Evolutionary conservation across 306 rosid genomes (phyloP), one percentile per base, ranked within the genome.

Genomic region (Cicer judaicum): DNA sequence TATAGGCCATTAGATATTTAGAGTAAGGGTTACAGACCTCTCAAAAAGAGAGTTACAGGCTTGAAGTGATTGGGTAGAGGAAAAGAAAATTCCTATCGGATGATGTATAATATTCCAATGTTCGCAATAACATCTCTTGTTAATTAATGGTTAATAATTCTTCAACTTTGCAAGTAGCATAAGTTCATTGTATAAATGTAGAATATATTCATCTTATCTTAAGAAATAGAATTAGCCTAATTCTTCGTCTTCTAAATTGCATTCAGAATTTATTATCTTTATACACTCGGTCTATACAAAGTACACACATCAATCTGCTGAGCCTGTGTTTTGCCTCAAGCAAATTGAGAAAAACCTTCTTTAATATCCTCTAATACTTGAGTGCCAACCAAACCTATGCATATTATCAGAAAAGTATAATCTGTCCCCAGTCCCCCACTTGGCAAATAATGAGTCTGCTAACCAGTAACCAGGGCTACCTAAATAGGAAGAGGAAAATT

Each of bases 351-450:
- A 65, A 65, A 65, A 41, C 54, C 70, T 65, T 10, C 15, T 10
- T 14, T 65, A 7, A 42, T 19, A 6, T 62, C 12, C 39, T 43
- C 1, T 65, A 11, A 65, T 65, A 43, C 16, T 64, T 44, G 44
- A 19, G 53, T 53, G 79, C 40, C 56, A 65, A 39, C 54, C 44
- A 54, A 39, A 52, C 41, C 34, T 14, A 70, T n/a, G 18, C 18
- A 70, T n/a, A 56, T 63, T 54, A 75, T 48, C 76, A 79, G 38
- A 64, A 49, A 48, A 49, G 63, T 10, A 64, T 70, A 36, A 61
- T 62, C 38, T 24, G 8, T 14, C 40, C 68, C 1, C 15, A n/a
- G 0, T 42, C 14, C 70, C 74, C 74, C 24, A 63, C 49, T 66
- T 62, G 63, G 52, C 55, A 83, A 65, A 75, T 14, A 59, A 64